Percentiles rank a stretch among this genome's conserved stretches.
Conservation (phyloP, 441 rosid genomes). For the Pelargonium myrrhifolium region DNA sequence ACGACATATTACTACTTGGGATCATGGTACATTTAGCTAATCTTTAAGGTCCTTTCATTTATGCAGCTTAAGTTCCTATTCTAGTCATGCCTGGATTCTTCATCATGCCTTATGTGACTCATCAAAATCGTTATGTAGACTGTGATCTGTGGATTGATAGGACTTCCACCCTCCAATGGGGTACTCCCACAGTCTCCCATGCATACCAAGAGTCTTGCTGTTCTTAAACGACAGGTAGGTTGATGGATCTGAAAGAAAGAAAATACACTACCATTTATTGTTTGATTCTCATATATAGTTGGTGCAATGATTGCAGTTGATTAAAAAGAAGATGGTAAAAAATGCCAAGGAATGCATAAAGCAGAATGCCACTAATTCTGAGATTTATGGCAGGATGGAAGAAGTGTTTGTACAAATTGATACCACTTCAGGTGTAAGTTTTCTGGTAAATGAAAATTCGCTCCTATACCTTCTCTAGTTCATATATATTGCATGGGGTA, state of each 20-base stretch:
- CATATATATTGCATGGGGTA: neutral
- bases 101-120: conserved; percentile 4
- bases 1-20: conserved; percentile 65
- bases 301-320: conserved; percentile 38
- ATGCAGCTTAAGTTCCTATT: neutral
- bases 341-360: conserved; percentile 60
- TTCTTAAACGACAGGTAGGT: conserved; percentile 70
- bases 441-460: neutral
- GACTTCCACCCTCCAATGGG: conserved; percentile 87
- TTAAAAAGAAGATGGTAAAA: conserved; percentile 68
- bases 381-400: conserved; percentile 73
- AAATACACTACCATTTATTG: neutral
- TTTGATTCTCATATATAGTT: neutral
- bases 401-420: conserved; percentile 78
- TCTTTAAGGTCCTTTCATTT: neutral
- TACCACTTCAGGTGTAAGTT: conserved; percentile 40
- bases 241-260: neutral
- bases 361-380: conserved; percentile 53
- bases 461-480: neutral
- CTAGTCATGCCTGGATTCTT: neutral
- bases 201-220: conserved; percentile 87
- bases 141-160: conserved; percentile 67
- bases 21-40: conserved; percentile 36
- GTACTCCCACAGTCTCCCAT: conserved; percentile 88
- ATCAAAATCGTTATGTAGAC: conserved; percentile 33